A percentile compares a stretch with the other conserved stretches of the same genome.
Evolutionary conservation across 1,139 yeast species (phyloP).

Genomic region (Pichia sp.): DNA sequence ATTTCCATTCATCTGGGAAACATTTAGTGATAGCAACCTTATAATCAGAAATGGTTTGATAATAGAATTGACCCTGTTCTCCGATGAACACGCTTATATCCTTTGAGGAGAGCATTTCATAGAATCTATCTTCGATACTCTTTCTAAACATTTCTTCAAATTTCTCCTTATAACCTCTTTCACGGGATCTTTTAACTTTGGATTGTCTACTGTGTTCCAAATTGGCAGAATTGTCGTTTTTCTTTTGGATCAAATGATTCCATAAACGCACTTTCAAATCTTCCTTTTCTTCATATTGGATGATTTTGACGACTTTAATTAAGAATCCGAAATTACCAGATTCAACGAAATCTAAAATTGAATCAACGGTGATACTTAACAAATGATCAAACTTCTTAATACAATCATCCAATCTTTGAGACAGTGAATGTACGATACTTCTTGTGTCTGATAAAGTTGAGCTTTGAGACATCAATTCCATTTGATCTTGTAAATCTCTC

Average conservation of each 20-base stretch:
- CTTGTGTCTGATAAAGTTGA: constrained; percentile 56
- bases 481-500: constrained; percentile 77
- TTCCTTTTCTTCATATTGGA: constrained; percentile 78
- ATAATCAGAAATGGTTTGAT: constrained; percentile 71
- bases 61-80: constrained; percentile 73
- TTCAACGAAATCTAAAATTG: constrained; percentile 35
- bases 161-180: constrained; percentile 64
- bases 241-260: constrained; percentile 33
- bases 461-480: constrained; percentile 47
- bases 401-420: constrained; percentile 48
- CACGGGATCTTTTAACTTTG: constrained; percentile 27
- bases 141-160: constrained; percentile 62
- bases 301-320: constrained; percentile 68
- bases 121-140: constrained; percentile 43
- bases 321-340: constrained; percentile 57
- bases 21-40: constrained; percentile 54
- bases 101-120: constrained; percentile 36
- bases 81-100: constrained; percentile 62
- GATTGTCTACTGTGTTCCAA: constrained; percentile 30
- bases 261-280: constrained; percentile 64
- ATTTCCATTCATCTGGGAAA: constrained; percentile 69
- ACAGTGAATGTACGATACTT: constrained; percentile 62
- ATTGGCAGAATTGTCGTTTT: constrained; percentile 7
- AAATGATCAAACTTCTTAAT: constrained; percentile 64
- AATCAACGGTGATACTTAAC: constrained; percentile 48